A percentile compares a stretch with the other conserved stretches of the same genome.
Conservation (phyloP, 2,329 filamentous ascomycete genomes). For the Pseudogymnoascus verrucosus region DNA sequence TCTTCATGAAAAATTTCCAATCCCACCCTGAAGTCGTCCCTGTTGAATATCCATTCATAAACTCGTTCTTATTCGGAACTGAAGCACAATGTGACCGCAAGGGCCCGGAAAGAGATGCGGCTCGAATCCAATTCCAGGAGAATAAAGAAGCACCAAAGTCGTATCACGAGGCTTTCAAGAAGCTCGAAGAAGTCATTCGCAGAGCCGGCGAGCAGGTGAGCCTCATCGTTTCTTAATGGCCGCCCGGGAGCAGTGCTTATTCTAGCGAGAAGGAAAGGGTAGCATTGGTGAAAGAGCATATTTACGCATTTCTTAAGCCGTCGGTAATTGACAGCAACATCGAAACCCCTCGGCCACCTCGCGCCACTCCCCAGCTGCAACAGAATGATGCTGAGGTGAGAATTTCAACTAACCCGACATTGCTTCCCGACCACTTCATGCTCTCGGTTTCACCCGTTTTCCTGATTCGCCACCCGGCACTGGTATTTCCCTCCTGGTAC, state of each 20-base stretch:
- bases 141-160: background rate
- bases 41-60: background rate
- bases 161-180: background rate
- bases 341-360: background rate
- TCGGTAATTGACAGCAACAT: background rate
- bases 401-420: background rate
- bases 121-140: background rate
- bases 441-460: background rate
- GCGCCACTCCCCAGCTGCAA: background rate
- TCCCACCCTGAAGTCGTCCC: background rate
- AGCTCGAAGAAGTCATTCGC: background rate
- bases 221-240: background rate
- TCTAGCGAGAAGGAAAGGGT: background rate
- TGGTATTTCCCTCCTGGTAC: background rate
- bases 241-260: background rate
- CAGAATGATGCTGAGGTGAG: background rate
- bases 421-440: background rate
- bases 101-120: background rate
- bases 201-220: background rate
- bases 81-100: background rate
- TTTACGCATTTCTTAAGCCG: background rate
- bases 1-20: background rate
- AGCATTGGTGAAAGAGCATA: background rate
- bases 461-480: slow-evolving; percentile 2
- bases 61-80: background rate